Conservation (phyloP, 768 basidiomycete genomes). For the Agaricus blazei region DNA sequence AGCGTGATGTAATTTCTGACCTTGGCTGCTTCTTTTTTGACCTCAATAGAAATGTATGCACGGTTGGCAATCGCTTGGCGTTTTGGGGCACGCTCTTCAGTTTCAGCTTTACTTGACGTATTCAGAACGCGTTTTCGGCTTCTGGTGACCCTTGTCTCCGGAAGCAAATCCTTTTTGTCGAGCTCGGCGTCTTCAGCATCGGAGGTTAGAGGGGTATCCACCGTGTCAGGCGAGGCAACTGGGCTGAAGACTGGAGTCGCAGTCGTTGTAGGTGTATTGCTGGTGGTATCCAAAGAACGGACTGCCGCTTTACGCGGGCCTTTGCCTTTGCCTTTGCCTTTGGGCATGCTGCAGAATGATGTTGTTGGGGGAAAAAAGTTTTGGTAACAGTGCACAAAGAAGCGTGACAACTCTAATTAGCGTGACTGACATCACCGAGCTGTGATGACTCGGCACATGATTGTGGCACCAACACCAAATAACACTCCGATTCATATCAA, state of each 20-base stretch:
- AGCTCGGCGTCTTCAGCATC: slow-evolving; percentile 23
- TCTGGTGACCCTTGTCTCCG: slow-evolving; percentile 14
- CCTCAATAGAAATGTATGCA: slow-evolving; percentile 29
- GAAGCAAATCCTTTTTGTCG: slow-evolving; percentile 14
- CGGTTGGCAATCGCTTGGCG: slow-evolving; percentile 28
- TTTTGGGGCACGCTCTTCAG: slow-evolving; percentile 23
- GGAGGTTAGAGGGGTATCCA: slow-evolving; percentile 54
- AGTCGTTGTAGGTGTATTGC: slow-evolving; percentile 31
- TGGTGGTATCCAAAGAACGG: neutral
- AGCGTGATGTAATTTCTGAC: slow-evolving; percentile 10
- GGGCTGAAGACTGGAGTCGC: slow-evolving; percentile 50
- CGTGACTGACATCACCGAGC: neutral
- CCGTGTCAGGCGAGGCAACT: slow-evolving; percentile 32
- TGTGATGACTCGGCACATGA: slow-evolving; percentile 5
- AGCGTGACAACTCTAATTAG: slow-evolving; percentile 7
- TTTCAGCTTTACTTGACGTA: slow-evolving; percentile 17
- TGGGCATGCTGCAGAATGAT: slow-evolving; percentile 1
- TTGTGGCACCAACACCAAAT: neutral
- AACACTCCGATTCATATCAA: no score
- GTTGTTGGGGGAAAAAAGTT: slow-evolving; percentile 3
- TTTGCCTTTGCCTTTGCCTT: neutral
- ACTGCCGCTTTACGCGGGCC: neutral
- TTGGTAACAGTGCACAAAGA: neutral
- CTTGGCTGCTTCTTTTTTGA: slow-evolving; percentile 21
- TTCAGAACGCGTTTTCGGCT: slow-evolving; percentile 22